Percentiles rank a stretch among this genome's conserved stretches.
Conservation (phyloP, 225 moss, liverwort and hornwort species). For the Thuidium tamariscinum region DNA sequence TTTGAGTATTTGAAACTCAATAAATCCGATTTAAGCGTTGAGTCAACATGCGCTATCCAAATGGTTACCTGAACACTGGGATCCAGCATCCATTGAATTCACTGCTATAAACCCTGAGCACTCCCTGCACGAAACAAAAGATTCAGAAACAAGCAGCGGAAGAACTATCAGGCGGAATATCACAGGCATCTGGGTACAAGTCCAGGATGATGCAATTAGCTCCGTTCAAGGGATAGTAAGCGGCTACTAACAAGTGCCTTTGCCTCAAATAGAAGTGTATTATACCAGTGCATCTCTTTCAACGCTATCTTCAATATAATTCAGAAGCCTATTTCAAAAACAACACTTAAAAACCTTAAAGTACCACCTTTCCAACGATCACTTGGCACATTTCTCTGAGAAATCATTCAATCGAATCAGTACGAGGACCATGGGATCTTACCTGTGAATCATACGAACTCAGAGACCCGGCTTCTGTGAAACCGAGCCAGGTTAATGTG, state of each 20-base stretch:
- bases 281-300: not conserved
- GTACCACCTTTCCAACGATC: not conserved
- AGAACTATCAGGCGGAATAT: not conserved
- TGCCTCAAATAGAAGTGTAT: not conserved
- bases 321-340: not conserved
- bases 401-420: not conserved
- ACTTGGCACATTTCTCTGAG: not conserved
- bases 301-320: not conserved
- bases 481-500: conserved; percentile 76
- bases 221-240: not conserved
- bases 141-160: not conserved
- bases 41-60: not conserved
- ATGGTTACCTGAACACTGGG: conserved; percentile 62
- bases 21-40: too few species aligned
- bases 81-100: conserved; percentile 83
- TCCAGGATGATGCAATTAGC: too few species aligned
- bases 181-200: not conserved
- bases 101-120: conserved; percentile 63
- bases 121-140: conserved; percentile 30
- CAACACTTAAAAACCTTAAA: not conserved
- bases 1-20: not conserved
- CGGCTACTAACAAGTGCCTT: not conserved
- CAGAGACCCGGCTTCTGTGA: conserved; percentile 70
- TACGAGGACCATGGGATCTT: not conserved
- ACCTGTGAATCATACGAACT: conserved; percentile 82